Evolutionary conservation across 192 early-diverging fungal genomes (phyloP), one percentile per base, ranked within the genome.

Genomic region (Powellomyces hirtus): DNA sequence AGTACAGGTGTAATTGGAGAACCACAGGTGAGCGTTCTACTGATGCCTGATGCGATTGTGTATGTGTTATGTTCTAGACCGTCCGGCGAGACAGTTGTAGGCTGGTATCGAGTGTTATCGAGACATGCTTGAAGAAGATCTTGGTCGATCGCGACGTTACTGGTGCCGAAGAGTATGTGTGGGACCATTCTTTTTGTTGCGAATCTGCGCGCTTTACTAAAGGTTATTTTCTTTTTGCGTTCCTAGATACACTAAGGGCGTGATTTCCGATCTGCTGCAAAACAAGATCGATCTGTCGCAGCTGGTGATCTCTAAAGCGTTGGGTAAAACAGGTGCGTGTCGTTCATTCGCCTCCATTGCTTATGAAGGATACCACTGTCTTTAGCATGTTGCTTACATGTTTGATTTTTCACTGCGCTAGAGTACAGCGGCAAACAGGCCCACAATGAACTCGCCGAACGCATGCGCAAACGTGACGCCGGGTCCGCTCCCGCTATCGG

Each of bases 261-360:
- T 85, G 26, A 98, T 99, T 66, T 71, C 93, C 10, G 96, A 99
- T 71, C 76, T 98, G 49, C 72, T 99, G 16, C 95, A 98, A 70
- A 97, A 98, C 81, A 96, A 96, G 80, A 85, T 99, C 13, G 97
- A 99, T 76, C 76, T 98, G 72, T 95, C 93, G 10, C 92, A 94
- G 77, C 84, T 99, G 0, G 94, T 99, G 14, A 96, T 99, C 55
- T 92, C 94, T 40, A 99, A 99, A 75, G 92, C 92, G 24, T 77
- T 99, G 36, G 91, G 90, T 64, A 97, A 97, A 77, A 83, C 92
- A 59, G 88, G 86, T 82, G n/a, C n/a, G n/a, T n/a, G n/a, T n/a
- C n/a, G n/a, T n/a, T n/a, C n/a, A n/a, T n/a, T n/a, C n/a, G n/a
- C n/a, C n/a, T n/a, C n/a, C n/a, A n/a, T n/a, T n/a, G n/a, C n/a